phyloP scores from a whole-genome alignment of 306 rosid species.

The Vigna hirtella region DNA sequence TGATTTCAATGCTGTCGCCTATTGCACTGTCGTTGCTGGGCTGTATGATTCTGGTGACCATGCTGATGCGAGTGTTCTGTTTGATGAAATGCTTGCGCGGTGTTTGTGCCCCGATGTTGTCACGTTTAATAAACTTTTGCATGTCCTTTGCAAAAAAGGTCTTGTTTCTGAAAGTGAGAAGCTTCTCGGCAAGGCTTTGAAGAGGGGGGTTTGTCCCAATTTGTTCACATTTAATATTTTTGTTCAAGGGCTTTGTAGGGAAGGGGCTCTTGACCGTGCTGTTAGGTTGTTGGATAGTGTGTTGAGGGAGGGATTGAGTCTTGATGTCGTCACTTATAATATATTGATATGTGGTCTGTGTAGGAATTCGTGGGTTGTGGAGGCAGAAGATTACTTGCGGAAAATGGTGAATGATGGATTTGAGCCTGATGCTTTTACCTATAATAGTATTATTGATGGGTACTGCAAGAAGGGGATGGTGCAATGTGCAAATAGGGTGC shows the following conservation, averaged over 20 bases:
- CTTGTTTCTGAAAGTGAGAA: slow-evolving; percentile 67
- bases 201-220: slow-evolving; percentile 81
- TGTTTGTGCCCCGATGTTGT: slow-evolving; percentile 66
- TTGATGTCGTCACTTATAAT: slow-evolving; percentile 87
- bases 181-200: slow-evolving; percentile 75
- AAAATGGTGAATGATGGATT: slow-evolving; percentile 84
- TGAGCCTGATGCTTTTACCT: slow-evolving; percentile 80
- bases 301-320: slow-evolving; percentile 63
- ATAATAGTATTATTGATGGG: slow-evolving; percentile 80
- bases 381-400: slow-evolving; percentile 72
- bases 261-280: slow-evolving; percentile 62
- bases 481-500: slow-evolving; percentile 70
- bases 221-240: slow-evolving; percentile 84
- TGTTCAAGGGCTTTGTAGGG: slow-evolving; percentile 77
- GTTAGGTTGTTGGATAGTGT: slow-evolving; percentile 58
- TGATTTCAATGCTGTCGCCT: slow-evolving; percentile 74
- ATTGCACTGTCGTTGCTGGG: slow-evolving; percentile 80
- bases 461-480: slow-evolving; percentile 82
- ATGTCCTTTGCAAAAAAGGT: slow-evolving; percentile 77
- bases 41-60: slow-evolving; percentile 59
- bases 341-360: slow-evolving; percentile 80
- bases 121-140: slow-evolving; percentile 85
- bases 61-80: slow-evolving; percentile 64
- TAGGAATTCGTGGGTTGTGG: slow-evolving; percentile 63
- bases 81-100: slow-evolving; percentile 69